phyloP scores from a whole-genome alignment of 1,284 basidiomycete genomes.

The Trametes sp. region DNA sequence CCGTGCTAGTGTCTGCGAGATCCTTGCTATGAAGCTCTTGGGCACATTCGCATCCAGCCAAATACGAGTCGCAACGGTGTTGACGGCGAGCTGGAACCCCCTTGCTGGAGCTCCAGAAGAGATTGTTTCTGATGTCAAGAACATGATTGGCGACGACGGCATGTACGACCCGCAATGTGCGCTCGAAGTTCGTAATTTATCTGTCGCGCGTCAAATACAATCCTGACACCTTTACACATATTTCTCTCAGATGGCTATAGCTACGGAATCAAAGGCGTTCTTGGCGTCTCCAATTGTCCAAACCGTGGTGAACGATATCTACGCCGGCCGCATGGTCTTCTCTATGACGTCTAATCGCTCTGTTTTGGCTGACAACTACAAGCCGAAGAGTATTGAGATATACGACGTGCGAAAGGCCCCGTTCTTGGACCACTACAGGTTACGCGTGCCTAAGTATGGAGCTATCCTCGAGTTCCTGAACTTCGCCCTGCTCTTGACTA shows the following conservation, averaged over 20 bases:
- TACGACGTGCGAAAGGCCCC: slow-evolving; percentile 79
- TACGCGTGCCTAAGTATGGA: slow-evolving; percentile 85
- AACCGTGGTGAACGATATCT: slow-evolving; percentile 84
- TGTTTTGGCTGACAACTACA: slow-evolving; percentile 87
- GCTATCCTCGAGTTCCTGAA: slow-evolving; percentile 83
- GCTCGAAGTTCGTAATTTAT: slow-evolving; percentile 68
- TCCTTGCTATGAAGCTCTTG: slow-evolving; percentile 87
- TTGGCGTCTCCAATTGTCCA: slow-evolving; percentile 83
- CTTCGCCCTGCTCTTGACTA: slow-evolving; percentile 69
- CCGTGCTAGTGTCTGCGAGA: slow-evolving; percentile 83
- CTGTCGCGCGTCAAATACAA: neutral
- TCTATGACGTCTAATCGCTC: slow-evolving; percentile 71
- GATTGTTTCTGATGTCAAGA: slow-evolving; percentile 69
- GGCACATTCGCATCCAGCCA: slow-evolving; percentile 75
- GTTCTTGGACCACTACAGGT: slow-evolving; percentile 86
- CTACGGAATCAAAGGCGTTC: slow-evolving; percentile 81
- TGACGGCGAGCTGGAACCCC: slow-evolving; percentile 84
- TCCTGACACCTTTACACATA: neutral
- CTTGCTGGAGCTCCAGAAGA: slow-evolving; percentile 78
- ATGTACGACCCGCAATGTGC: slow-evolving; percentile 75
- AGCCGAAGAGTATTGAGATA: slow-evolving; percentile 75
- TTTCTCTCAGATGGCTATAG: slow-evolving; percentile 77
- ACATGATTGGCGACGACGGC: slow-evolving; percentile 59
- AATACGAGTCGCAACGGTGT: slow-evolving; percentile 74
- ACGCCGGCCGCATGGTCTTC: slow-evolving; percentile 76